phyloP scores from a whole-genome alignment of 1,284 basidiomycete species.

The Cryptococcus jaspeensis region DNA sequence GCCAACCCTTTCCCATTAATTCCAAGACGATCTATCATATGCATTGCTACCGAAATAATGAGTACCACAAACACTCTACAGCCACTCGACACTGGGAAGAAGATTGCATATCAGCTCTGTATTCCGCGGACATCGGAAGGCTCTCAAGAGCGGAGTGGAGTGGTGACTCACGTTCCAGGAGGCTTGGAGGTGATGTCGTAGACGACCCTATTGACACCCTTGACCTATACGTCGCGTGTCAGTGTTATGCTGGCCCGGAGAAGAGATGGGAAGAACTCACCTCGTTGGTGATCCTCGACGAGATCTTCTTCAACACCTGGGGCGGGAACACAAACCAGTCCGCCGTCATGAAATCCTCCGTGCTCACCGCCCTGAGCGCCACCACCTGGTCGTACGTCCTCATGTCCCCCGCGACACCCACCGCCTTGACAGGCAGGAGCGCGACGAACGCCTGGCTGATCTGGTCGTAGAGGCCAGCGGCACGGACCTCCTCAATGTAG shows the following conservation, averaged over 20 bases:
- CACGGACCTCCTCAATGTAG: constrained; percentile 97
- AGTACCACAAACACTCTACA: constrained; percentile 22
- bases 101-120: constrained; percentile 6
- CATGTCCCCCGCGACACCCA: constrained; percentile 96
- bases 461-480: constrained; percentile 85
- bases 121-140: too few species aligned
- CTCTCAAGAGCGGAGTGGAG: constrained; percentile 13
- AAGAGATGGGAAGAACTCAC: constrained; percentile 55
- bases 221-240: constrained; percentile 25
- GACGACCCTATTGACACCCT: constrained; percentile 86
- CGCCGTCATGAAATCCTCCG: constrained; percentile 97
- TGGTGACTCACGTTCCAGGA: constrained; percentile 64
- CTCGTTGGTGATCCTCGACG: constrained; percentile 97
- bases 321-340: constrained; percentile 98
- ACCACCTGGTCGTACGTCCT: constrained; percentile 98
- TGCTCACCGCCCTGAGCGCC: constrained; percentile 83
- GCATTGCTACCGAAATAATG: background rate
- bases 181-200: constrained; percentile 99
- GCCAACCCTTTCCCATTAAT: too few species aligned
- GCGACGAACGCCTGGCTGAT: constrained; percentile 98
- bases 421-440: constrained; percentile 91
- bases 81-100: constrained; percentile 47
- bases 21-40: too few species aligned
- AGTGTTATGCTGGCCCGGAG: background rate
- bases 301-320: constrained; percentile 84